Evolutionary conservation across 1,139 yeast genomes (phyloP).

Genomic region (Lipomyces yarrowii): DNA sequence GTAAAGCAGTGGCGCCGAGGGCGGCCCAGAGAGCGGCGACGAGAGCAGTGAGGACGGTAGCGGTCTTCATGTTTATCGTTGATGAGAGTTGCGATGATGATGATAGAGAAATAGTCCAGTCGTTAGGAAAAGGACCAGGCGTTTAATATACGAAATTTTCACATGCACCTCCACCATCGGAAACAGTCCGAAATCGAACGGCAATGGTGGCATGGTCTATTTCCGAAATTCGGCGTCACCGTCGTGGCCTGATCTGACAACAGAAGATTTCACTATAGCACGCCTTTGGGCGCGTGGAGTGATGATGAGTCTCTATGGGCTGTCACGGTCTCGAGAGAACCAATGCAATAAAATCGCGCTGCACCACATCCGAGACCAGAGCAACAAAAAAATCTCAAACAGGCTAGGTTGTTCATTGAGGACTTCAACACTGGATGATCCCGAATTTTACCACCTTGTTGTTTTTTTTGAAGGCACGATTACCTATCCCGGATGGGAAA

Average conservation of each 20-base stretch:
- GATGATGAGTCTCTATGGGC: not conserved
- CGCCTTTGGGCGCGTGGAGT: not conserved
- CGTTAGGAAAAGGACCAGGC: not conserved
- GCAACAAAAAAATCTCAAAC: not conserved
- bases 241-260: not conserved
- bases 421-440: not conserved
- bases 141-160: not conserved
- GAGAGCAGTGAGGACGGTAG: not conserved
- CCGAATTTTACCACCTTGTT: not conserved
- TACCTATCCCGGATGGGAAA: not conserved
- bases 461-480: not conserved
- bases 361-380: not conserved
- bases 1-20: not conserved
- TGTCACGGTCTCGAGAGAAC: not conserved
- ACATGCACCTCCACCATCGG: not conserved
- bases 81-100: not conserved
- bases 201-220: not conserved
- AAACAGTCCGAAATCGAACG: not conserved
- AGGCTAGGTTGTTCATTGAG: not conserved
- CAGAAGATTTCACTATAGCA: not conserved
- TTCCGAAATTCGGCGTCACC: not conserved
- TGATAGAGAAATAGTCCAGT: not conserved
- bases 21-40: not conserved
- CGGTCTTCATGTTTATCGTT: not conserved
- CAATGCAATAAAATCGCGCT: not conserved